Evolutionary conservation across 345 rosid genomes (phyloP), one percentile per base, ranked within the genome.

Genomic region (Hibiscus mutabilis): DNA sequence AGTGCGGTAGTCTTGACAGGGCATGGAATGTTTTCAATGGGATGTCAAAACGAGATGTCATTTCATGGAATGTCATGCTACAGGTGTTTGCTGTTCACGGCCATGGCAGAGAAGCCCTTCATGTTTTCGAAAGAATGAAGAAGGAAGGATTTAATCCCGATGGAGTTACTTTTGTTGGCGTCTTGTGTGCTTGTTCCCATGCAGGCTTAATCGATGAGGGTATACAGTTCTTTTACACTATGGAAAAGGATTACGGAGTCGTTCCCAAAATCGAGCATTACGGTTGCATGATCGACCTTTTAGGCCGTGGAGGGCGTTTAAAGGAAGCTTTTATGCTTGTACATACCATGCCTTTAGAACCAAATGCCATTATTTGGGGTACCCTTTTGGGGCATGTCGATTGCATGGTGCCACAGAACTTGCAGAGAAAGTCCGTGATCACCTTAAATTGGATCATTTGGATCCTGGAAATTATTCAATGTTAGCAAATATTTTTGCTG

Each of bases 11-110:
- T 59, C 52, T 88, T 52, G 86, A 84, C 51, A 80, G 76, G 75
- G 96, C 96, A 14, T 79, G 76, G 22, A 83, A 69, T 55, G 82
- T 91, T 46, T 94, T 94, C 58, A 74, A 84, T 40, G 75, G 71
- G 72, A 90, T 85, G 87, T 37, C 72, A 0, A 78, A 79, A 79
- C 87, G 81, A 82, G 93, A 94, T 60, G 68, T 84, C 13, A 82
- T 86, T 59, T 89, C 98, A 10, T 94, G 98, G 98, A 94, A 91
- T 82, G 78, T 84, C 61, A 87, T 94, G 89, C 80, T 94, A 69
- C 90, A 88, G 2, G 96, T 92, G 73, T 78, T 91, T 46, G 98
- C 95, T 0, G 79, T 83, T 82, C 92, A 94, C 49, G 96, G 97
- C 15, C 82, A 78, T 52, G 92, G 93, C 22, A 78, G 80, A 74